Evolutionary conservation across 2,329 filamentous ascomycete species (phyloP).

Genomic region (Cadophora gregata): DNA sequence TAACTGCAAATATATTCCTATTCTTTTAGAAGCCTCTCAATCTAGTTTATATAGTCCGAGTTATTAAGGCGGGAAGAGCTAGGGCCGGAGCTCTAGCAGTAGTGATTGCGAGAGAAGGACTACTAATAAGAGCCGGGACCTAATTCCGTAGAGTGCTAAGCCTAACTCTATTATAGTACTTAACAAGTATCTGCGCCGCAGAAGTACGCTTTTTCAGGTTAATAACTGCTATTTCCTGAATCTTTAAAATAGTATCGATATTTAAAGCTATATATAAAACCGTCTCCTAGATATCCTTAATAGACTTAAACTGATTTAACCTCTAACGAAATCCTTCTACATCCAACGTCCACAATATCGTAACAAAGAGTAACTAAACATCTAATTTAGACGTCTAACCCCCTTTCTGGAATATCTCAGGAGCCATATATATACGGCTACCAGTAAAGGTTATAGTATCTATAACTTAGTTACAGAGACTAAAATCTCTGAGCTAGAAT

Average conservation of each 20-base stretch:
- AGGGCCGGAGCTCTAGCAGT: slow-evolving; percentile 21
- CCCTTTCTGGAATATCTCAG: slow-evolving; percentile 21
- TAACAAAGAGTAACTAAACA: slow-evolving; percentile 31
- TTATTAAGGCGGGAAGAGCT: slow-evolving; percentile 25
- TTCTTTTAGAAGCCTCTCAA: slow-evolving; percentile 24
- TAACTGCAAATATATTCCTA: slow-evolving; percentile 27
- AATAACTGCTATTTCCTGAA: slow-evolving; percentile 27
- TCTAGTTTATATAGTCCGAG: slow-evolving; percentile 25
- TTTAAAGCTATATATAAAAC: slow-evolving; percentile 25
- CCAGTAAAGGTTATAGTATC: slow-evolving; percentile 17
- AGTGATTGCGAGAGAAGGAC: slow-evolving; percentile 20
- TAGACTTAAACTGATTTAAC: slow-evolving; percentile 20
- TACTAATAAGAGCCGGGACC: slow-evolving; percentile 27
- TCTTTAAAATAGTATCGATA: slow-evolving; percentile 21
- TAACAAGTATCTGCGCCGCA: slow-evolving; percentile 30
- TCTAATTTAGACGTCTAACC: slow-evolving; percentile 22
- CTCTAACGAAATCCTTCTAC: slow-evolving; percentile 25
- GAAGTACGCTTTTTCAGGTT: slow-evolving; percentile 26
- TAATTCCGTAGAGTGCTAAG: slow-evolving; percentile 30
- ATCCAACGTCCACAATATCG: slow-evolving; percentile 28
- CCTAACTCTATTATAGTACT: slow-evolving; percentile 25
- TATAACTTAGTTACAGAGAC: slow-evolving; percentile 23
- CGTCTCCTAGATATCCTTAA: slow-evolving; percentile 14
- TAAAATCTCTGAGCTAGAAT: slow-evolving; percentile 29
- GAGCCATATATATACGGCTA: slow-evolving; percentile 22